Percentiles rank a stretch among this genome's conserved stretches.
These are phyloP conservation scores for Lasiosphaeria miniovina DNA, from an alignment of 495 filamentous ascomycete species.

Conservation along the genomic window DNA sequence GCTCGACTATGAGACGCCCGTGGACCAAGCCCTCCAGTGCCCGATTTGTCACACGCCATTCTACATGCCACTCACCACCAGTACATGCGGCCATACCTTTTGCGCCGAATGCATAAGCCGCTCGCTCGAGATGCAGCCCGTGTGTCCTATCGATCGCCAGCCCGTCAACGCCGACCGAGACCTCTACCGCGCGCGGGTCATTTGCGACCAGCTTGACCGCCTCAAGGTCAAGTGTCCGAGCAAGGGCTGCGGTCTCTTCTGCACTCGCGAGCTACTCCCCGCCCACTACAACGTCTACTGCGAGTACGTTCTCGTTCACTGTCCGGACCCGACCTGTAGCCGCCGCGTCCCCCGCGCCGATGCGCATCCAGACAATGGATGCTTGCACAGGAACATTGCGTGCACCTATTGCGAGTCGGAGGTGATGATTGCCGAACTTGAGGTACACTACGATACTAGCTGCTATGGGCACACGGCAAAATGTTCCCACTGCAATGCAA, in stretches of 20 bases:
- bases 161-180: constrained; percentile 35
- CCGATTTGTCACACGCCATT: constrained; percentile 79
- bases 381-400: constrained; percentile 44
- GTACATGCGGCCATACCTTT: constrained; percentile 64
- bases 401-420: constrained; percentile 46
- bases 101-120: constrained; percentile 68
- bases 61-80: constrained; percentile 64
- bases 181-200: constrained; percentile 31
- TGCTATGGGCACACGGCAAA: constrained; percentile 32
- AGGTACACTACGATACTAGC: constrained; percentile 35
- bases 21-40: constrained; percentile 79
- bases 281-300: constrained; percentile 77
- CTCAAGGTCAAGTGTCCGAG: constrained; percentile 72
- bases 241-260: constrained; percentile 59
- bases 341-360: constrained; percentile 36
- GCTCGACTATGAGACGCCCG: constrained; percentile 64
- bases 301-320: constrained; percentile 61
- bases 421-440: constrained; percentile 38
- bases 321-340: constrained; percentile 50
- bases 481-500: constrained; percentile 38
- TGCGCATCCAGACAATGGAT: constrained; percentile 37
- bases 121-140: constrained; percentile 48
- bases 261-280: constrained; percentile 65
- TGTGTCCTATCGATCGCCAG: constrained; percentile 52
- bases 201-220: constrained; percentile 67